Conservation (phyloP, 106 monocot genomes). For the Chionographis japonica region DNA sequence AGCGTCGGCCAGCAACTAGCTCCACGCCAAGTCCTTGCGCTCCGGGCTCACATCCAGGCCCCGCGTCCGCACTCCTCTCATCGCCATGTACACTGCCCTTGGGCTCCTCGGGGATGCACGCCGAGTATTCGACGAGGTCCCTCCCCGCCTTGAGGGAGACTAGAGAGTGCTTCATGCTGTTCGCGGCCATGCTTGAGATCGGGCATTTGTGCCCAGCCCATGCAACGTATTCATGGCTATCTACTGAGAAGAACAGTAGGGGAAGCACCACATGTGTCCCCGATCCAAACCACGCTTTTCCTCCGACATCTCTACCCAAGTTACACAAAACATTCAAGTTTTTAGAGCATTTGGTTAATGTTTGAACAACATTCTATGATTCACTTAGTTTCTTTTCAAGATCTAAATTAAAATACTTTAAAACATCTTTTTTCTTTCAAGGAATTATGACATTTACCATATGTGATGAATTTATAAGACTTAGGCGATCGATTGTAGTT, state of each 20-base stretch:
- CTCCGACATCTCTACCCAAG: no score
- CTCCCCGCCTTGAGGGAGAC: conserved; percentile 2
- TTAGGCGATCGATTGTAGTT: no score
- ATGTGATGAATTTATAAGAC: no score
- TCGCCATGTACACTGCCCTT: conserved; percentile 19
- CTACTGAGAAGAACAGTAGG: conserved; percentile 5
- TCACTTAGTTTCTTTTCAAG: no score
- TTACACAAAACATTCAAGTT: no score
- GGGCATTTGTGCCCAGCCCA: conserved; percentile 2
- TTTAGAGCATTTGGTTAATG: no score
- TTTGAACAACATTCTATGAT: no score
- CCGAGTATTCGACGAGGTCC: conserved; percentile 24
- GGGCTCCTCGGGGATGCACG: conserved; percentile 2
- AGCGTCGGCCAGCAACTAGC: conserved; percentile 4
- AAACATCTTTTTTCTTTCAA: no score
- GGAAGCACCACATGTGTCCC: neutral
- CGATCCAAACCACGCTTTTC: no score
- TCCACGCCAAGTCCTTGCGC: conserved; percentile 19
- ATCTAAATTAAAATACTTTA: no score
- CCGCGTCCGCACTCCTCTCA: conserved; percentile 24
- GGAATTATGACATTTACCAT: no score
- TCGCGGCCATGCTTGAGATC: conserved; percentile 9
- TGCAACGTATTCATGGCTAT: conserved; percentile 34
- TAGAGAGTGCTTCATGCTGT: conserved; percentile 6
- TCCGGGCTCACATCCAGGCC: conserved; percentile 10